Base-by-base conservation (phyloP, 192 early-diverging fungal species). In the Podochytrium sp. region DNA sequence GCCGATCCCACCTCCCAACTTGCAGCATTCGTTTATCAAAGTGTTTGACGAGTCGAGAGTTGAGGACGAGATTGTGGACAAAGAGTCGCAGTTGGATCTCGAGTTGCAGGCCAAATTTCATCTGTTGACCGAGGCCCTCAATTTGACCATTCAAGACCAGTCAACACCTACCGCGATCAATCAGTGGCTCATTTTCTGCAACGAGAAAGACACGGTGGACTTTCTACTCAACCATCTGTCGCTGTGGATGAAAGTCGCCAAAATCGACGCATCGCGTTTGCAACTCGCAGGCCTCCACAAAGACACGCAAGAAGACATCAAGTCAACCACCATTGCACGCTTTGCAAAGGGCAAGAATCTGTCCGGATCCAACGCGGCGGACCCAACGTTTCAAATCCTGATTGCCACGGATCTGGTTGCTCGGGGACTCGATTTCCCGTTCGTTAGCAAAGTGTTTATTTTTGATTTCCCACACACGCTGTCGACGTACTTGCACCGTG, bases 401-500 rank as follows among this genome's bases (percentile, higher is more conserved):
- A 86, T 98, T 34, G 90, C 89, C 53, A 94, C 95, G 4, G 96
- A 98, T 76, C 76, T 96, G 55, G 89, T 95, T 66, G 90, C 92
- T 37, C 93, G 96, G 66, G 96, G 96, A 47, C 84, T 97, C 75
- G 95, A 98, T 80, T 82, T 98, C 23, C 89, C 92, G 29, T 79
- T 83, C 51, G 92, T 98, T 4, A 82, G 85, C 14, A 79, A 81
- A 3, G 95, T 98, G 5, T 86, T 98, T 53, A 92, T 92, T 74
- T 94, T 96, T 79, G 96, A 98, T 68, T 85, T 91, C 35, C 93
- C 95, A 20, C 75, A 83, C 10, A 88, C 92, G 39, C 91, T 93
- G 86, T 87, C 89, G 67, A 89, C 90, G 76, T 98, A 97, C 71
- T 87, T 95, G n/a, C 96, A 98, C 71, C 89, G 96, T 64, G 92